Conservation (phyloP, 441 rosid genomes). For the Eruca vesicaria region DNA sequence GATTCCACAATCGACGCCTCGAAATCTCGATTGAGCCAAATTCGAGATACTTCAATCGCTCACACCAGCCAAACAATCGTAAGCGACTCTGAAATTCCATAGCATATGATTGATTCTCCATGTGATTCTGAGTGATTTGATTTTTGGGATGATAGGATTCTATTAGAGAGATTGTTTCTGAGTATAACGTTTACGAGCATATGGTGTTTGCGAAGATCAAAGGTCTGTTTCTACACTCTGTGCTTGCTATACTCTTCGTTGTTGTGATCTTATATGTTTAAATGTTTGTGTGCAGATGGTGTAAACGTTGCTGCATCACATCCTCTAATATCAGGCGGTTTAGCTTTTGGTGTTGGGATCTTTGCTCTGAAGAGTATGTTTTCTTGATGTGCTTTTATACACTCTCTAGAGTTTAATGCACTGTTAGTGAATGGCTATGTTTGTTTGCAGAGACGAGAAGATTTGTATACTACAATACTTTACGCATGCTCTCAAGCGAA, state of each 20-base stretch:
- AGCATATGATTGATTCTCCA: neutral
- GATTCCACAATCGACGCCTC: constrained; percentile 52
- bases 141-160: constrained; percentile 43
- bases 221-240: constrained; percentile 43
- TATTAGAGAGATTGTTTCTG: constrained; percentile 49
- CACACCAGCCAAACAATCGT: constrained; percentile 70
- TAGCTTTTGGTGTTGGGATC: constrained; percentile 58
- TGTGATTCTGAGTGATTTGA: neutral
- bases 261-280: neutral
- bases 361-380: constrained; percentile 54
- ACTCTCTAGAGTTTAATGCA: neutral
- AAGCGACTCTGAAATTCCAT: constrained; percentile 18
- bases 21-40: constrained; percentile 61
- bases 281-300: constrained; percentile 52
- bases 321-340: constrained; percentile 55
- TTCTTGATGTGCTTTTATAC: neutral
- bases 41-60: constrained; percentile 64
- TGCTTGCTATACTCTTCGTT: neutral
- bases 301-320: constrained; percentile 60
- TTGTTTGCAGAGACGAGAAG: constrained; percentile 71
- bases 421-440: neutral
- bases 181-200: constrained; percentile 56
- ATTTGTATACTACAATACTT: constrained; percentile 58
- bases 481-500: constrained; percentile 62
- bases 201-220: constrained; percentile 59